These are phyloP conservation scores for Cydonia oblonga DNA, from an alignment of 331 rosid species.

Conservation along the genomic window DNA sequence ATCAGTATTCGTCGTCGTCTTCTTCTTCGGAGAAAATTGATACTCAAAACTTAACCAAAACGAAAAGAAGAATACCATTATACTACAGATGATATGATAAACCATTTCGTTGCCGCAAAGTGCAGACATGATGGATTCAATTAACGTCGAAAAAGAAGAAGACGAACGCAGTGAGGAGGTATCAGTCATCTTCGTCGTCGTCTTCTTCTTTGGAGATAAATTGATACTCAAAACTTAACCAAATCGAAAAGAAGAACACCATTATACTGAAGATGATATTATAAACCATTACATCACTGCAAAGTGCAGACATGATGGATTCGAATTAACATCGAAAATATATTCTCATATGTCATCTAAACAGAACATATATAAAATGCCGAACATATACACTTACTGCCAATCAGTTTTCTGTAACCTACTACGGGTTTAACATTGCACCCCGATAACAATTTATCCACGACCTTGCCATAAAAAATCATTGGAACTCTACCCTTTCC, in stretches of 20 bases:
- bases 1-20: too few species aligned
- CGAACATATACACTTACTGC: neutral
- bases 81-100: neutral
- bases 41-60: neutral
- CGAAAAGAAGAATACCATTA: neutral
- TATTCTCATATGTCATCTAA: neutral
- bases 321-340: neutral
- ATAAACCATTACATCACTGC: too few species aligned
- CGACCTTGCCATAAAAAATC: neutral
- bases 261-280: too few species aligned
- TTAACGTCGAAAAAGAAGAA: neutral
- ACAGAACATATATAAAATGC: neutral
- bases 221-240: too few species aligned
- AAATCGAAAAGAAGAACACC: too few species aligned
- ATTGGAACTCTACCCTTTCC: neutral
- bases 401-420: neutral
- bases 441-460: neutral
- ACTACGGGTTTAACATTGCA: neutral
- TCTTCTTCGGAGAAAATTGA: too few species aligned
- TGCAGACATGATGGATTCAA: neutral
- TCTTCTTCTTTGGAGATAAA: too few species aligned
- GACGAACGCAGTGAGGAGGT: too few species aligned
- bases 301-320: too few species aligned
- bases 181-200: too few species aligned
- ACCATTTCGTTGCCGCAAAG: neutral